A percentile compares a stretch with the other conserved stretches of the same genome.
phyloP scores from a whole-genome alignment of 106 monocot species.

The Xerophyta viscosa region DNA sequence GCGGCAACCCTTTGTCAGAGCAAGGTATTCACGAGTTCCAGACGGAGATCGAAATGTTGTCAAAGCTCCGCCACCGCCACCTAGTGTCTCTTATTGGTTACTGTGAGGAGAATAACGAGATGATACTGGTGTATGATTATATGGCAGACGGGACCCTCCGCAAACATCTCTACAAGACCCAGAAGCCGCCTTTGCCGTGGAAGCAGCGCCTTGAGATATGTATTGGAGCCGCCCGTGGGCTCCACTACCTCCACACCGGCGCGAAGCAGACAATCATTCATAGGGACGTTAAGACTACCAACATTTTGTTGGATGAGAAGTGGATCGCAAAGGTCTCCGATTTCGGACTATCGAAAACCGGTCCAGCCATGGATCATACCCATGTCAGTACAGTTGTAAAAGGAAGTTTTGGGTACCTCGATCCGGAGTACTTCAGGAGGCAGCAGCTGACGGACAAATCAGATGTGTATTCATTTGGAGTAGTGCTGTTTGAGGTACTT shows the following conservation, averaged over 20 bases:
- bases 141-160: slow-evolving; percentile 67
- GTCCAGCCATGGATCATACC: slow-evolving; percentile 37
- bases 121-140: slow-evolving; percentile 85
- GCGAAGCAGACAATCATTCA: slow-evolving; percentile 77
- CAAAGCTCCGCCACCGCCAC: slow-evolving; percentile 84
- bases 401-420: slow-evolving; percentile 77
- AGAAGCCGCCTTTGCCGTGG: slow-evolving; percentile 57
- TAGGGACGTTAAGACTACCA: slow-evolving; percentile 84
- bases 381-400: slow-evolving; percentile 87
- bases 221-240: slow-evolving; percentile 76
- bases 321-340: slow-evolving; percentile 75
- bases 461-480: slow-evolving; percentile 77
- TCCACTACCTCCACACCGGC: slow-evolving; percentile 89
- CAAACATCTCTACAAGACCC: slow-evolving; percentile 71
- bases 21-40: slow-evolving; percentile 81
- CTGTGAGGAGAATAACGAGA: slow-evolving; percentile 72
- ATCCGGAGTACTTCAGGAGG: slow-evolving; percentile 75
- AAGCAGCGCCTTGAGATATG: slow-evolving; percentile 80
- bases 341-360: slow-evolving; percentile 70
- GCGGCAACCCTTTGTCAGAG: slow-evolving; percentile 56
- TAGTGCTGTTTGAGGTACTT: slow-evolving; percentile 72
- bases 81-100: slow-evolving; percentile 85
- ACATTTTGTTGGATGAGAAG: slow-evolving; percentile 74
- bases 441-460: slow-evolving; percentile 86
- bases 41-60: slow-evolving; percentile 83